Evolutionary conservation across 495 filamentous ascomycete species (phyloP).

Genomic region (Hyaloscypha bicolor): DNA sequence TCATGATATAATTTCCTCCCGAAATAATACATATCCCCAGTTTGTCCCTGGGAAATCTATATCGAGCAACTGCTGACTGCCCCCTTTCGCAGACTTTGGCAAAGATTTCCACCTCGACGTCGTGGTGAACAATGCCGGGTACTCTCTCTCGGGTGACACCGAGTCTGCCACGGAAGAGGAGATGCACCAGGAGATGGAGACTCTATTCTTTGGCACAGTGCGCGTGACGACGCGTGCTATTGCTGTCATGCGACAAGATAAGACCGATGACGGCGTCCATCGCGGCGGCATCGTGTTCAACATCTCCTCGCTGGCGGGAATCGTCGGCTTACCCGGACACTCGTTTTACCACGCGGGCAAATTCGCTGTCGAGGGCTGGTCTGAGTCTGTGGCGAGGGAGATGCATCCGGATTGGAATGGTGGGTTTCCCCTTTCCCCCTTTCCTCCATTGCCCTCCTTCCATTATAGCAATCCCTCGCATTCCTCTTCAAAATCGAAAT

Average conservation of each 20-base stretch:
- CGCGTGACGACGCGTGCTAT: slow-evolving; percentile 43
- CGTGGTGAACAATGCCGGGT: slow-evolving; percentile 60
- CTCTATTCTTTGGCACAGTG: slow-evolving; percentile 56
- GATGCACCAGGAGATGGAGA: slow-evolving; percentile 46
- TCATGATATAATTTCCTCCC: too few species aligned
- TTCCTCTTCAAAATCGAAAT: too few species aligned
- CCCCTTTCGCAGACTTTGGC: not conserved
- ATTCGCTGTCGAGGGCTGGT: slow-evolving; percentile 58
- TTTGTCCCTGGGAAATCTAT: too few species aligned
- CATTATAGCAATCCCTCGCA: too few species aligned
- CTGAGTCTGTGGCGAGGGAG: slow-evolving; percentile 53
- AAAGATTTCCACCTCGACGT: slow-evolving; percentile 48
- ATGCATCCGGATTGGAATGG: slow-evolving; percentile 50
- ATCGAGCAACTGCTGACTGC: too few species aligned
- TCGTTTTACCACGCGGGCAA: slow-evolving; percentile 59
- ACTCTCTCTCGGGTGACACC: slow-evolving; percentile 46
- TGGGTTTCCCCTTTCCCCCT: slow-evolving; percentile 24
- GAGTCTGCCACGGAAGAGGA: slow-evolving; percentile 45
- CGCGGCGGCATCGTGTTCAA: slow-evolving; percentile 56
- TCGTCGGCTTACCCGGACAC: slow-evolving; percentile 46
- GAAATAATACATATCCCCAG: too few species aligned
- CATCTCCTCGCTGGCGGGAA: slow-evolving; percentile 54
- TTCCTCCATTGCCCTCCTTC: not conserved
- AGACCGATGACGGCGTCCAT: not conserved
- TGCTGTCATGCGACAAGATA: slow-evolving; percentile 41